Evolutionary conservation across 345 rosid genomes (phyloP), one percentile per base, ranked within the genome.

Genomic region (Eucalyptus shirleyi): DNA sequence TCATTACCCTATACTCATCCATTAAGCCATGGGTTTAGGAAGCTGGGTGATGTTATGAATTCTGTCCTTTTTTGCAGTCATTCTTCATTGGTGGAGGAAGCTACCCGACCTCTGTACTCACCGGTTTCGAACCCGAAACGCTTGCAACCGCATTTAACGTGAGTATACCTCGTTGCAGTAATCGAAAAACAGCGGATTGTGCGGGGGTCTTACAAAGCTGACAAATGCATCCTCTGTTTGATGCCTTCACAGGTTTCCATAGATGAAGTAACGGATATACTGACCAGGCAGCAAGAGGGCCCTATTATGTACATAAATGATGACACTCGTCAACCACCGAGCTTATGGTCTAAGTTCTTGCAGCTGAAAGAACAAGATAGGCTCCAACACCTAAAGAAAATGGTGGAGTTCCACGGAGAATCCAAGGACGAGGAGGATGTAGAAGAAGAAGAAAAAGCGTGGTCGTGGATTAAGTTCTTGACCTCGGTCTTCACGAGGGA

Each of bases 41-140:
- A 23, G 30, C 15, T 16, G 34, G 7, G 23, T 60, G 28, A 40
- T 42, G 44, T 87, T 28, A 9, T 34, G 59, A 86, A 18, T 88
- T 28, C n/a, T 81, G 32, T 80, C 18, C 72, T 26, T 50, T 30
- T 80, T 86, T 89, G 90, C 93, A 97, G 97, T 95, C 98, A 51
- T 97, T 98, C 96, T 97, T 95, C 91, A 90, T 98, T 5, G 98
- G 96, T 42, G 99, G 98, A 91, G 99, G 99, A 34, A 89, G 91
- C 40, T 82, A 94, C 90, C 95, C 94, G 17, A 30, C 93, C 5
- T 95, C 99, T 55, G 86, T 97, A 87, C 95, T 97, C 10, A 90
- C 95, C 17, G 97, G 99, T 40, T 98, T 98, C 49, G 95, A 92
- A 21, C 92, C 50, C 4, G 92, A 95, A 87, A 95, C 96, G 12